phyloP scores from a whole-genome alignment of 352 stramenopile species.

The Albugo laibachii region DNA sequence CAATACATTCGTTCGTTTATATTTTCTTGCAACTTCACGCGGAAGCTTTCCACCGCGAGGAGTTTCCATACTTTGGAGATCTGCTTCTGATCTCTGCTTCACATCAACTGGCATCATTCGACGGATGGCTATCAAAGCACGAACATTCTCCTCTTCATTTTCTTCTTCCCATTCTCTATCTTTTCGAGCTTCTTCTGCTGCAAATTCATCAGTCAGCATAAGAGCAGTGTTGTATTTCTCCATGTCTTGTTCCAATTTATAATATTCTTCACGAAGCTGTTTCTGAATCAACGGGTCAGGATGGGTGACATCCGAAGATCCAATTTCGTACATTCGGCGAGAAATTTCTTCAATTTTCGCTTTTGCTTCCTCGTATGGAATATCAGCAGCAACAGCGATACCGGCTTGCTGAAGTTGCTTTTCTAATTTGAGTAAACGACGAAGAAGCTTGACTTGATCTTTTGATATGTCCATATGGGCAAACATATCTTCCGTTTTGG shows the following conservation, averaged over 20 bases:
- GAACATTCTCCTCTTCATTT: conserved; percentile 69
- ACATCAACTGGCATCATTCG: conserved; percentile 86
- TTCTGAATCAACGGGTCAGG: conserved; percentile 62
- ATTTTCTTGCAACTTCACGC: conserved; percentile 73
- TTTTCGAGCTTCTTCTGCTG: conserved; percentile 75
- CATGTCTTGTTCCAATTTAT: conserved; percentile 85
- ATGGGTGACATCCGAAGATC: conserved; percentile 77
- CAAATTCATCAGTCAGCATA: conserved; percentile 85
- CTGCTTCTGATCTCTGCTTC: conserved; percentile 78
- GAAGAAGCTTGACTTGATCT: conserved; percentile 60
- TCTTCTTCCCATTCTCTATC: conserved; percentile 85
- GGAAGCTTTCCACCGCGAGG: conserved; percentile 64
- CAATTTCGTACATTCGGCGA: conserved; percentile 84
- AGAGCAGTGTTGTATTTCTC: conserved; percentile 86
- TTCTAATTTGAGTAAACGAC: conserved; percentile 62
- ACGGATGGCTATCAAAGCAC: conserved; percentile 75
- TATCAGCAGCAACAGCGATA: conserved; percentile 83
- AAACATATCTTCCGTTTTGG: conserved; percentile 34
- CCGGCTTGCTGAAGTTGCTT: conserved; percentile 66
- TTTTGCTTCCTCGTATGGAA: conserved; percentile 84
- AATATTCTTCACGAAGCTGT: conserved; percentile 83
- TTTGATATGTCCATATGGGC: conserved; percentile 44
- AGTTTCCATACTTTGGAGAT: conserved; percentile 39
- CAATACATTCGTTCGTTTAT: conserved; percentile 84
- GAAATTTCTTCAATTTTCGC: conserved; percentile 80